Conservation (phyloP, 2,329 filamentous ascomycete genomes). For the Monilinia polystroma region DNA sequence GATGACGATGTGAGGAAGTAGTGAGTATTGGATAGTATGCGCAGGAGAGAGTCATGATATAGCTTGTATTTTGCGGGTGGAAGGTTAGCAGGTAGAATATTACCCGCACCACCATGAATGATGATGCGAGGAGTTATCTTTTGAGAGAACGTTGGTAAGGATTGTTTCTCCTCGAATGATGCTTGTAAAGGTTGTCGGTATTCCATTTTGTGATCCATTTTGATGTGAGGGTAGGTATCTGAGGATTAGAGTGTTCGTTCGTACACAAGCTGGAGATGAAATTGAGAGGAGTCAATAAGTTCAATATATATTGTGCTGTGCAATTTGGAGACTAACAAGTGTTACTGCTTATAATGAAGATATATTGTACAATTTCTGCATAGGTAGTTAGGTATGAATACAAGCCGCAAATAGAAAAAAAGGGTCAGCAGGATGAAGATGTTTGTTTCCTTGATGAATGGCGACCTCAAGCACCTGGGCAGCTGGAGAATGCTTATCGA, state of each 20-base stretch:
- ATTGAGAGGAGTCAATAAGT: slow-evolving; percentile 4
- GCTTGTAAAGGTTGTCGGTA: slow-evolving; percentile 26
- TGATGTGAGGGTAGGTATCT: not conserved
- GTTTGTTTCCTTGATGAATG: not conserved
- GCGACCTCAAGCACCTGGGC: not conserved
- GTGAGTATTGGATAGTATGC: slow-evolving; percentile 54
- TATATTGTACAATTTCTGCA: not conserved
- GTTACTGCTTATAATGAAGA: not conserved
- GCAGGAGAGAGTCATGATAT: slow-evolving; percentile 60
- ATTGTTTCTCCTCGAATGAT: slow-evolving; percentile 19
- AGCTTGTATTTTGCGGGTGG: slow-evolving; percentile 55
- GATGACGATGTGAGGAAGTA: slow-evolving; percentile 52
- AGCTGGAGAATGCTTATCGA: not conserved
- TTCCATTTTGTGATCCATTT: slow-evolving; percentile 28
- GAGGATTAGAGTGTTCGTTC: not conserved
- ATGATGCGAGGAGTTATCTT: slow-evolving; percentile 40
- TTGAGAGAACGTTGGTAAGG: slow-evolving; percentile 5
- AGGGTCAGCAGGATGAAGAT: not conserved
- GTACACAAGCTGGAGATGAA: not conserved
- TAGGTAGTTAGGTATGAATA: not conserved
- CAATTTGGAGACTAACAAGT: not conserved
- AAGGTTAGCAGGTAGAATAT: slow-evolving; percentile 60
- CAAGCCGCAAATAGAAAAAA: not conserved
- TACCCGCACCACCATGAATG: slow-evolving; percentile 64
- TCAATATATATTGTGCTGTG: not conserved